These are phyloP conservation scores for Colletotrichum sublineola DNA, from an alignment of 2,329 filamentous ascomycete species.

Conservation along the genomic window DNA sequence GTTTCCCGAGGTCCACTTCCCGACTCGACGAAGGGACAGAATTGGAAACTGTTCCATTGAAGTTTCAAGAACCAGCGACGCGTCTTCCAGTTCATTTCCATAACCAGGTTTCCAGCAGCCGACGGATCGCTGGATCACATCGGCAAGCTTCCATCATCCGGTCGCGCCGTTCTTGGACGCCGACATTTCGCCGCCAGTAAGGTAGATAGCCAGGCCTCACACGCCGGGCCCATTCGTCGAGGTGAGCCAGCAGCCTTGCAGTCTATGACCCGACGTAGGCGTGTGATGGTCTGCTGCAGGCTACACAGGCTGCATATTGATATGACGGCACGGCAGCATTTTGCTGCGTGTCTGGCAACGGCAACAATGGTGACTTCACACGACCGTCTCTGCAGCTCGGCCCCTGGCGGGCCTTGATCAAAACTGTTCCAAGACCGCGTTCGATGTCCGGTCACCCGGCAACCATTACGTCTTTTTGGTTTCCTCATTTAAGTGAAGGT, in stretches of 20 bases:
- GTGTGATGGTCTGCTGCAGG: slow-evolving; percentile 37
- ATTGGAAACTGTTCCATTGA: slow-evolving; percentile 41
- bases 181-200: slow-evolving; percentile 18
- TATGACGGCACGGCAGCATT: slow-evolving; percentile 27
- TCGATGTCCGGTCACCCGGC: background rate
- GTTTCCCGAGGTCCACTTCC: slow-evolving; percentile 30
- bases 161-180: slow-evolving; percentile 9
- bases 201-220: background rate
- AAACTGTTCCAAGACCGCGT: slow-evolving; percentile 2
- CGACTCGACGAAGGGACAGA: slow-evolving; percentile 31
- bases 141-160: slow-evolving; percentile 36
- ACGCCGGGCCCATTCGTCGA: background rate
- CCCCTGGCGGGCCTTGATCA: background rate
- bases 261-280: slow-evolving; percentile 14
- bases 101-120: slow-evolving; percentile 18
- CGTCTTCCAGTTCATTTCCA: slow-evolving; percentile 11
- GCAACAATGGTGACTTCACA: background rate
- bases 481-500: background rate
- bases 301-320: slow-evolving; percentile 25
- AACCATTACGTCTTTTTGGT: background rate
- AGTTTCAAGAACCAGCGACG: slow-evolving; percentile 40
- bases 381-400: slow-evolving; percentile 11
- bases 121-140: slow-evolving; percentile 13
- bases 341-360: slow-evolving; percentile 3
- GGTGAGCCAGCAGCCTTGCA: slow-evolving; percentile 27